Conservation (phyloP, 805 yeast genomes). For the Teunomyces aglyptinius region DNA sequence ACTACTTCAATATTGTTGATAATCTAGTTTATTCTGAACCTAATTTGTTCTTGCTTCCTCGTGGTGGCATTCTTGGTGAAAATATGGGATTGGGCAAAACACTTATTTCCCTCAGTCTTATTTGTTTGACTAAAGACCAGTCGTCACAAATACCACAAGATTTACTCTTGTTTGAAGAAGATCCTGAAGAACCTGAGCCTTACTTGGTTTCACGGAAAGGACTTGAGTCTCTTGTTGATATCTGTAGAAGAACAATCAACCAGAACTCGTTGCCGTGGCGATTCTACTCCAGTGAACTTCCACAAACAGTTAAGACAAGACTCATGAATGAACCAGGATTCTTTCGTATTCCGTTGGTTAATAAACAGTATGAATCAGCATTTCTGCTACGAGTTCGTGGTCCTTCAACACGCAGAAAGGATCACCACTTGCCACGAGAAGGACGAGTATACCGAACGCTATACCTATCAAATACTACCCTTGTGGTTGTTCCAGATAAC, state of each 20-base stretch:
- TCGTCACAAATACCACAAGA: conserved; percentile 44
- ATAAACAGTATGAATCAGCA: conserved; percentile 18
- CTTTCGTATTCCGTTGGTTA: conserved; percentile 33
- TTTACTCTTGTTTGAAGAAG: conserved; percentile 15
- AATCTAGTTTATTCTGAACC: conserved; percentile 35
- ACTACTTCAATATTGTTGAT: conserved; percentile 37
- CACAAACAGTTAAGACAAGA: conserved; percentile 37
- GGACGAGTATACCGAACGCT: conserved; percentile 27
- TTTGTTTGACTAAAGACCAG: conserved; percentile 55
- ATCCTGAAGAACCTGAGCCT: background rate
- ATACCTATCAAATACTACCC: conserved; percentile 50
- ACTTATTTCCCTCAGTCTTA: conserved; percentile 54
- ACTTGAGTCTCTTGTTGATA: conserved; percentile 25
- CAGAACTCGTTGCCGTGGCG: conserved; percentile 60
- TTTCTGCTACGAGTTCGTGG: conserved; percentile 19
- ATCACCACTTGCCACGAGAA: conserved; percentile 14
- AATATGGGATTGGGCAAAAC: conserved; percentile 72
- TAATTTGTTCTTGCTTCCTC: conserved; percentile 44
- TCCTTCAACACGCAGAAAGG: conserved; percentile 13
- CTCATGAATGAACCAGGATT: conserved; percentile 43
- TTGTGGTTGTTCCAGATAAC: conserved; percentile 66
- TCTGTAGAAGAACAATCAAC: conserved; percentile 44
- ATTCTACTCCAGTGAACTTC: conserved; percentile 41
- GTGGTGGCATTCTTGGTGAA: conserved; percentile 65
- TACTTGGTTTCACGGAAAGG: background rate